Conservation (phyloP, 805 yeast species). For the Yamadazyma olivae region DNA sequence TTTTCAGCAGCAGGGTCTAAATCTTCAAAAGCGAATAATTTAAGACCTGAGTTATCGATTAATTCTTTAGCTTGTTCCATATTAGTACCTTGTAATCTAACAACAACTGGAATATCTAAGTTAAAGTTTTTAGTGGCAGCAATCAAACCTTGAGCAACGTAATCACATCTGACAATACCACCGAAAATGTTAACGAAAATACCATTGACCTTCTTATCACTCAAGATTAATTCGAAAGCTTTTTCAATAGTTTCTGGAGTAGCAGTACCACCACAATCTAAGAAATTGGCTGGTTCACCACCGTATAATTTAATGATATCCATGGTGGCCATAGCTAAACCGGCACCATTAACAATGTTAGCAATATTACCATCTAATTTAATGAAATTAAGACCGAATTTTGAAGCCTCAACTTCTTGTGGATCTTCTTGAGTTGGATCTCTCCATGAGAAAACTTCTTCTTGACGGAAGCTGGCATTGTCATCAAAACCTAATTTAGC, state of each 20-base stretch:
- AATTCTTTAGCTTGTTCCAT: conserved; percentile 83
- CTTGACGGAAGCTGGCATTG: conserved; percentile 91
- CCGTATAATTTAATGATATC: conserved; percentile 97
- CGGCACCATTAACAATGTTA: conserved; percentile 99
- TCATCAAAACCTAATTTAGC: conserved; percentile 99
- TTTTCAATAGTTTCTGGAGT: conserved; percentile 97
- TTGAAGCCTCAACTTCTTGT: conserved; percentile 89
- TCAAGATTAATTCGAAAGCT: conserved; percentile 90
- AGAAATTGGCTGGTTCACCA: conserved; percentile 98
- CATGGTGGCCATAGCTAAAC: conserved; percentile 99
- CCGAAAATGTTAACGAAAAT: conserved; percentile 98
- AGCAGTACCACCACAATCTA: conserved; percentile 99
- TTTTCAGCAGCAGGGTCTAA: conserved; percentile 97
- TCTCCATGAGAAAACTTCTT: conserved; percentile 95
- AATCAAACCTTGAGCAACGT: conserved; percentile 95
- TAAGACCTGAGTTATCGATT: conserved; percentile 84
- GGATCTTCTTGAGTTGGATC: conserved; percentile 97
- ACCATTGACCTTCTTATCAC: conserved; percentile 87
- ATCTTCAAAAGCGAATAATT: conserved; percentile 87
- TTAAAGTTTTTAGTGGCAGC: conserved; percentile 91
- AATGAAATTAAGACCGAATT: conserved; percentile 90
- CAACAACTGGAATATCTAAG: conserved; percentile 91
- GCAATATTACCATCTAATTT: conserved; percentile 98
- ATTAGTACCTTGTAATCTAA: conserved; percentile 98
- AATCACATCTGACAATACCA: conserved; percentile 99